Evolutionary conservation across 116 monocot species (phyloP), one percentile per base, ranked within the genome.

Genomic region (Thalassia testudinum): DNA sequence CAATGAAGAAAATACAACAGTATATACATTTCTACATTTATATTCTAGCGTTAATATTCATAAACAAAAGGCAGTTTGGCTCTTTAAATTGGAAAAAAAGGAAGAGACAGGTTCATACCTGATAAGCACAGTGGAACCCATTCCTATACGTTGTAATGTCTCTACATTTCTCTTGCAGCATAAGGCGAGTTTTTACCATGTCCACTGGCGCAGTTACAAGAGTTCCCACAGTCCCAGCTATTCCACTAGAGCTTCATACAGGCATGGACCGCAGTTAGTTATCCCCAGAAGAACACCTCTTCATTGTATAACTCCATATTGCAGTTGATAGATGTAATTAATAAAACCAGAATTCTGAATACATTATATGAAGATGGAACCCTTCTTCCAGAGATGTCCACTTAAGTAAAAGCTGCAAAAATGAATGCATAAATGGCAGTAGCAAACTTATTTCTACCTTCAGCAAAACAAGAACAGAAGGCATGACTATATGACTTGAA

Each of bases 311-410:
- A 56, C 7, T 42, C 21, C 40, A 11, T 56, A 19, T 40, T 43
- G 26, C 27, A 17, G 7, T 7, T 28, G 27, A 48, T 21, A 27
- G 21, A 12, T 34, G 10, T 29, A 60, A 60, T 17, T 34, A 5
- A 34, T 5, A 10, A 34, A 10, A 34, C 3, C 10, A 24, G 37
- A 55, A 38, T 38, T 72, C 52, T 49, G 63, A 56, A 54, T 88
- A 95, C 95, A 88, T 85, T 70, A 95, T 75, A 81, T 95, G 95
- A 21, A 95, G 67, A 74, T 69, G 67, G 71, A 85, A 76, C 59
- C 87, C 85, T 95, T 95, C 95, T 69, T 76, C 70, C 64, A 95
- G 76, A 49, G 62, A 56, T 23, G 88, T 88, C 81, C 76, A 74
- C 62, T 56, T 84, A 22, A 76, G 73, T 65, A 88, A 66, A 14